Evolutionary conservation across 352 stramenopile genomes (phyloP).

Genomic region (Blastocystis sp.): DNA sequence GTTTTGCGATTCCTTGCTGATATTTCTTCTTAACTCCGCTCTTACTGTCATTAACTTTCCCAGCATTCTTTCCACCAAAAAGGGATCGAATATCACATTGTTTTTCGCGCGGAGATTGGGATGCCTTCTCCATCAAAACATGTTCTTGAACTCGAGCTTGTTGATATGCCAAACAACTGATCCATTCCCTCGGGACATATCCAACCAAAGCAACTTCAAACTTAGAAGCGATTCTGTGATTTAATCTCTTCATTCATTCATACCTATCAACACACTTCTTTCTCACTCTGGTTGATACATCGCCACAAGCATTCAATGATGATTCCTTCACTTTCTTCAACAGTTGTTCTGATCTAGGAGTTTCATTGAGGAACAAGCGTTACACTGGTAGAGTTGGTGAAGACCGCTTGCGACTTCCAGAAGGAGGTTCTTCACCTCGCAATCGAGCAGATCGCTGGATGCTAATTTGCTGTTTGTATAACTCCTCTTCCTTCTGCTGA

Average conservation of each 20-base stretch:
- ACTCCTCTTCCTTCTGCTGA: too few species aligned
- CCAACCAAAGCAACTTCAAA: neutral
- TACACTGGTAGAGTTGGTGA: neutral
- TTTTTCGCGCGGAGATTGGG: neutral
- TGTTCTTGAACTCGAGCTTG: conserved; percentile 32
- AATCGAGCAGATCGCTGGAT: too few species aligned
- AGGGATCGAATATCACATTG: conserved; percentile 9
- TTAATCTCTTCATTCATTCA: neutral
- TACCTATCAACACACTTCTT: neutral
- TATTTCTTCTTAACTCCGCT: neutral
- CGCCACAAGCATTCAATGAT: neutral
- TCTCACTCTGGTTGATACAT: neutral
- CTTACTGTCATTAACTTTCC: neutral
- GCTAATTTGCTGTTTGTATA: too few species aligned
- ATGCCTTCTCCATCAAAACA: neutral
- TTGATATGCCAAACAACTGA: neutral
- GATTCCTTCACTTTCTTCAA: neutral
- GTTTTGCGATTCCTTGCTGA: neutral
- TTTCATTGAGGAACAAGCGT: neutral
- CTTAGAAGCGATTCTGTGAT: neutral
- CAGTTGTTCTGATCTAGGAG: neutral
- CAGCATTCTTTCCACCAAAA: neutral
- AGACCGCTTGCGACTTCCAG: too few species aligned
- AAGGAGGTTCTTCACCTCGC: too few species aligned
- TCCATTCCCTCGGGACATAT: neutral